Evolutionary conservation across 2,329 filamentous ascomycete species (phyloP).

Genomic region (Verruconis gallopava): DNA sequence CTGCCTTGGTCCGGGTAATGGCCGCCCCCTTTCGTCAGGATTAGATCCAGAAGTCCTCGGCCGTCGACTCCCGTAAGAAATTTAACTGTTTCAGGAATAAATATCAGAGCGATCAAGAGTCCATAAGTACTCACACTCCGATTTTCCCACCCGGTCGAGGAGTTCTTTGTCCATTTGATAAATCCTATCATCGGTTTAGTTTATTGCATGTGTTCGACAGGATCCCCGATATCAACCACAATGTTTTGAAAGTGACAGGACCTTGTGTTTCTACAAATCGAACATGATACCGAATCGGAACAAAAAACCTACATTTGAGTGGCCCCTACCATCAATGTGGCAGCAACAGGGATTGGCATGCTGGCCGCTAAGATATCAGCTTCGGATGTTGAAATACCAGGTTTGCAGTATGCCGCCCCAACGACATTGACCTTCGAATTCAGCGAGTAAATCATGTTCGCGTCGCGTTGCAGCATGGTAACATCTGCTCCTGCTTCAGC

Average conservation of each 20-base stretch:
- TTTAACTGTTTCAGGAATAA: no score
- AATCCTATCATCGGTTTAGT: constrained; percentile 21
- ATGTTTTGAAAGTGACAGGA: no score
- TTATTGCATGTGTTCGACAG: no score
- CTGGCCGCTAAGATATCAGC: constrained; percentile 49
- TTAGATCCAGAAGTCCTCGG: constrained; percentile 47
- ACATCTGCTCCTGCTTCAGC: constrained; percentile 51
- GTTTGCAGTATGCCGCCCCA: constrained; percentile 36
- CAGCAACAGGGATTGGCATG: constrained; percentile 36
- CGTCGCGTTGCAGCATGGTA: constrained; percentile 57
- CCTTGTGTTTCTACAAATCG: no score
- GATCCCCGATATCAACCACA: no score
- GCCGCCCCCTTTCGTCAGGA: constrained; percentile 51
- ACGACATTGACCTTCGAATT: constrained; percentile 35
- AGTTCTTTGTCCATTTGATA: constrained; percentile 23
- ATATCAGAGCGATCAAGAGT: no score
- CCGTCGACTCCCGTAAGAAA: constrained; percentile 45
- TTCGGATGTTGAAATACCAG: constrained; percentile 48
- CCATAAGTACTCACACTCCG: no score
- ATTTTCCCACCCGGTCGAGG: constrained; percentile 36
- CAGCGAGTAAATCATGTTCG: constrained; percentile 47
- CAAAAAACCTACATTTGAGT: constrained; percentile 38
- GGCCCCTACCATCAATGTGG: background rate
- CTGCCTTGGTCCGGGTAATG: constrained; percentile 60
- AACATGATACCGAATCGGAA: constrained; percentile 43